Conservation (phyloP, 2,329 filamentous ascomycete genomes). For the Cadophora malorum region DNA sequence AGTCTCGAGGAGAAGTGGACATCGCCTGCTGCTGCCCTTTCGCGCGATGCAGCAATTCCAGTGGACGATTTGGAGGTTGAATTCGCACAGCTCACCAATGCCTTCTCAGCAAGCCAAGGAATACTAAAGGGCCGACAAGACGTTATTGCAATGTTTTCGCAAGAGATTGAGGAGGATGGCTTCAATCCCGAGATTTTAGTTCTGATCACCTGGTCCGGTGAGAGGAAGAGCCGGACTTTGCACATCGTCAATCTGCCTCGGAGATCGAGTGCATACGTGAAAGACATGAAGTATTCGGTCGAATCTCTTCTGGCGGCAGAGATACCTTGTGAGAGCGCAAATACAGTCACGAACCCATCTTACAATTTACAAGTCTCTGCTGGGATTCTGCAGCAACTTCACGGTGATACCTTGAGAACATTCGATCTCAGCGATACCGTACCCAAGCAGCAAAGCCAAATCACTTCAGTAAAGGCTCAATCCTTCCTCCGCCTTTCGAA, state of each 20-base stretch:
- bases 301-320: slow-evolving; percentile 40
- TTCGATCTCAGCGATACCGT: slow-evolving; percentile 69
- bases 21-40: slow-evolving; percentile 47
- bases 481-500: slow-evolving; percentile 73
- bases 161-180: slow-evolving; percentile 51
- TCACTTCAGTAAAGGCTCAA: slow-evolving; percentile 57
- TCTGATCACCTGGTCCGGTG: slow-evolving; percentile 47
- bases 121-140: slow-evolving; percentile 59
- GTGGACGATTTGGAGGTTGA: slow-evolving; percentile 45
- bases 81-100: slow-evolving; percentile 44
- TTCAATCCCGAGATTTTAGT: slow-evolving; percentile 60
- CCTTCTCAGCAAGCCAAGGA: slow-evolving; percentile 43
- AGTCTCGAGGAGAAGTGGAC: slow-evolving; percentile 56
- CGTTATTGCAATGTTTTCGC: slow-evolving; percentile 57
- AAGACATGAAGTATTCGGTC: slow-evolving; percentile 40
- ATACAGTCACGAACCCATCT: slow-evolving; percentile 24
- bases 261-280: slow-evolving; percentile 30
- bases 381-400: slow-evolving; percentile 68
- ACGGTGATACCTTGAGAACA: slow-evolving; percentile 59
- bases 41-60: slow-evolving; percentile 44
- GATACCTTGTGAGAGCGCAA: slow-evolving; percentile 30
- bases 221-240: slow-evolving; percentile 34
- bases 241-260: slow-evolving; percentile 44
- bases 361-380: slow-evolving; percentile 68
- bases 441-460: slow-evolving; percentile 63